Conservation (phyloP, 371 early-diverging fungal genomes). For the Apophysomyces elegans region DNA sequence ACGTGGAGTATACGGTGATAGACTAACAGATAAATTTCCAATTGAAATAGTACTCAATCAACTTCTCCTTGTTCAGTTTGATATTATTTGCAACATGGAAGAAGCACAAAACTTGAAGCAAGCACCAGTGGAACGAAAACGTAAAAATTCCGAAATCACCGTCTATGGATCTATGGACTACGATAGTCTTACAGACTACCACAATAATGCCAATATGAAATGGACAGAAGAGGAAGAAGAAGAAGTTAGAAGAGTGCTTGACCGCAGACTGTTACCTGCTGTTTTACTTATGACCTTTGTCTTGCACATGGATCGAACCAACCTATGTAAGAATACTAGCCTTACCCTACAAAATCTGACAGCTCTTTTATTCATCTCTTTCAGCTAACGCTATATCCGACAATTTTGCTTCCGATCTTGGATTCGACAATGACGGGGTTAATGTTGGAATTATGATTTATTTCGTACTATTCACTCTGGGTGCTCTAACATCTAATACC, state of each 20-base stretch:
- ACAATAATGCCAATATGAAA: not conserved
- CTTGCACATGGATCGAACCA: constrained; percentile 22
- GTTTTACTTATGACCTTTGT: constrained; percentile 21
- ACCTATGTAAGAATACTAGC: constrained; percentile 13
- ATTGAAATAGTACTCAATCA: too few species aligned
- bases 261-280: constrained; percentile 12
- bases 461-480: constrained; percentile 36
- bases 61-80: not conserved
- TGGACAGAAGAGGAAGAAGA: constrained; percentile 21
- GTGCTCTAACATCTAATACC: constrained; percentile 46
- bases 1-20: too few species aligned
- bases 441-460: constrained; percentile 44
- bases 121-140: not conserved
- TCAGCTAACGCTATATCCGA: constrained; percentile 46
- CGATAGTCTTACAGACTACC: not conserved
- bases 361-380: not conserved
- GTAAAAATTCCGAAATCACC: not conserved
- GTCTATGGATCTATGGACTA: not conserved
- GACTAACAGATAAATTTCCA: too few species aligned
- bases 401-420: constrained; percentile 43
- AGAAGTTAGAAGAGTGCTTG: constrained; percentile 1
- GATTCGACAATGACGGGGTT: constrained; percentile 37
- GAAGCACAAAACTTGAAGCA: not conserved
- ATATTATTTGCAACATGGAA: not conserved
- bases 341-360: not conserved